A percentile compares a stretch with the other conserved stretches of the same genome.
Evolutionary conservation across 176 grass and related monocot species (phyloP).

Genomic region (Rhynchospora breviuscula): DNA sequence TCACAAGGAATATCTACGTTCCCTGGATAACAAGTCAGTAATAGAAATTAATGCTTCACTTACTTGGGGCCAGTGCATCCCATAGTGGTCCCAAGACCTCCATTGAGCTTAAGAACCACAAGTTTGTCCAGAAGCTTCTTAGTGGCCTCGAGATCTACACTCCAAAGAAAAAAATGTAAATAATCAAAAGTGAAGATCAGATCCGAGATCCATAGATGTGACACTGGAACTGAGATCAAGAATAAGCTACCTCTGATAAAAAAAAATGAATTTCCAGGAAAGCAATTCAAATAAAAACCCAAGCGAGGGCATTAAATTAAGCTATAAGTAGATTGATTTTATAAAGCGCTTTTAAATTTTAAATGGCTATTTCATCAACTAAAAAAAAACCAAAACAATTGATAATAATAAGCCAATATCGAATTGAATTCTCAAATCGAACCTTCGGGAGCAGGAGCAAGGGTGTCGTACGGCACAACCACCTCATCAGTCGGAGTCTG

Average conservation of each 20-base stretch:
- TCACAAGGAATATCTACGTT: neutral
- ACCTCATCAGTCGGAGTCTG: conserved; percentile 93
- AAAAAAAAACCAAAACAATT: neutral
- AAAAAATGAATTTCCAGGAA: neutral
- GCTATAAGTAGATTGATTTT: neutral
- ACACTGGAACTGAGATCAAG: neutral
- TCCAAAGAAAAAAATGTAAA: neutral
- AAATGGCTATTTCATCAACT: neutral
- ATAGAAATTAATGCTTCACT: conserved; percentile 24
- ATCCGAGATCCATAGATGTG: neutral
- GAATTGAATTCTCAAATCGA: neutral
- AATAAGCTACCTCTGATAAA: neutral
- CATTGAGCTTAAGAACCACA: conserved; percentile 95
- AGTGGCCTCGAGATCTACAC: conserved; percentile 62
- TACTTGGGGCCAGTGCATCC: conserved; percentile 98
- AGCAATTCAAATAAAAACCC: neutral
- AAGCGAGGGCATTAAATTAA: neutral
- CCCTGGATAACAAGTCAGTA: neutral
- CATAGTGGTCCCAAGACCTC: conserved; percentile 94
- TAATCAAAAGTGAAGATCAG: neutral
- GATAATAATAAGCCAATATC: conserved; percentile 14
- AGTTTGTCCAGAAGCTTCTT: conserved; percentile 93
- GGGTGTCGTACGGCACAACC: conserved; percentile 71
- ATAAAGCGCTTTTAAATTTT: neutral
- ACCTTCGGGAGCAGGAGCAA: conserved; percentile 64